Conservation (phyloP, 352 stramenopile genomes). For the Phytophthora melonis region DNA sequence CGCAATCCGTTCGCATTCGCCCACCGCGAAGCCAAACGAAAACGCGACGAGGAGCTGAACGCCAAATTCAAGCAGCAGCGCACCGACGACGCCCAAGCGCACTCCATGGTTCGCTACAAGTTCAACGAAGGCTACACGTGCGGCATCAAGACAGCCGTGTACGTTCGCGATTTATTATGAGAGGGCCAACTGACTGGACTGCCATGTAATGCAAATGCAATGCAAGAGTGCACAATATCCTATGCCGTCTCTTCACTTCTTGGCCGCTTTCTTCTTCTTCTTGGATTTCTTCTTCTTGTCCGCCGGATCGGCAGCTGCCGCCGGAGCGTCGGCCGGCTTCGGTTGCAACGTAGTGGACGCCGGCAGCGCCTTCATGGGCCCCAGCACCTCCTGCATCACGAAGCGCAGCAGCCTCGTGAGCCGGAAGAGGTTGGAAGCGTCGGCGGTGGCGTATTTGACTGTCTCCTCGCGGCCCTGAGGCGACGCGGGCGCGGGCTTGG, state of each 20-base stretch:
- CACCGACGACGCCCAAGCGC: slow-evolving; percentile 24
- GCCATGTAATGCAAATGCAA: not conserved
- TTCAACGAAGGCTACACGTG: slow-evolving; percentile 93
- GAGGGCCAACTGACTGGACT: slow-evolving; percentile 28
- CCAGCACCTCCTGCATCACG: slow-evolving; percentile 73
- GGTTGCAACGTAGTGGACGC: slow-evolving; percentile 7
- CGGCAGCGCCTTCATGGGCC: slow-evolving; percentile 53
- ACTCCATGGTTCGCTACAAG: slow-evolving; percentile 83
- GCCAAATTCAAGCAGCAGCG: slow-evolving; percentile 51
- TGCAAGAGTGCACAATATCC: not conserved
- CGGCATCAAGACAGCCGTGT: slow-evolving; percentile 90
- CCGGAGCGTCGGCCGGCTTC: slow-evolving; percentile 1
- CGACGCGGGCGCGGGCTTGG: slow-evolving; percentile 22
- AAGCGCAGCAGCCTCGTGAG: slow-evolving; percentile 69
- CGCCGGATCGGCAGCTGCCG: slow-evolving; percentile 2
- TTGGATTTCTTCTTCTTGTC: slow-evolving; percentile 52
- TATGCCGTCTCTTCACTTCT: slow-evolving; percentile 13
- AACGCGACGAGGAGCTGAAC: slow-evolving; percentile 60
- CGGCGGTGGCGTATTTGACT: slow-evolving; percentile 41
- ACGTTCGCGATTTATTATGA: slow-evolving; percentile 88
- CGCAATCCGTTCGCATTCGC: slow-evolving; percentile 85
- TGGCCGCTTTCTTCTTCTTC: slow-evolving; percentile 49
- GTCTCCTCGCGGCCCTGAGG: slow-evolving; percentile 18
- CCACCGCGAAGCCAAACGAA: slow-evolving; percentile 83
- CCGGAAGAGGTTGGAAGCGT: slow-evolving; percentile 47